Evolutionary conservation across 2,329 filamentous ascomycete genomes (phyloP), one percentile per base, ranked within the genome.

Genomic region (Colletotrichum liaoningense): DNA sequence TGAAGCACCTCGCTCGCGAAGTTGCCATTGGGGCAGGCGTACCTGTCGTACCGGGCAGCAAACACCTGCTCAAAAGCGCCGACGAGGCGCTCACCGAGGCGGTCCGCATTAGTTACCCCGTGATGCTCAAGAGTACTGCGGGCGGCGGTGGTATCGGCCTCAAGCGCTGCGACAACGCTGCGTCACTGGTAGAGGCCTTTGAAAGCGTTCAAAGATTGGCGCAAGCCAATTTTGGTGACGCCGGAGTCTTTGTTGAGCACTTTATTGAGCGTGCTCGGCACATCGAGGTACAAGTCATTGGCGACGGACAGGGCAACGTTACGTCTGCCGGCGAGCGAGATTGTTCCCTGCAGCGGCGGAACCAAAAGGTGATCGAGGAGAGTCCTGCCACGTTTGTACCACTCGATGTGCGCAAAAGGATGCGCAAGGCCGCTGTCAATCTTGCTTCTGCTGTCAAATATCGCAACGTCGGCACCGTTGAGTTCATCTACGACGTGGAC

Each of bases 281-380:
- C 63, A 80, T 89, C 30, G 87, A 89, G 72, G 83, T 88, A 0
- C 87, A 89, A 71, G 82, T 89, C 3, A 59, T 88, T 2, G 87
- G 86, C 3, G 83, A 88, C 74, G 82, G 85, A 3, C 67, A 77
- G 2, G 86, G 86, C 0, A 77, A 79, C 4, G 83, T 85, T 0
- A 75, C 84, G 16, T 79, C 82, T 16, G 77, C 84, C 0, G 83
- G 85, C 5, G 87, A 89, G 63, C 79, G 87, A 9, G 87, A 89
- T 49, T 89, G 88, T 71, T 88, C 86, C 5, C 76, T 89, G 2
- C 87, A 89, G 63, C 77, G 87, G 6, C 80, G 87, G 1, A 84
- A 89, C 71, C 87, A 89, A 70, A 89, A 89, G 71, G 82, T 89
- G 2, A 80, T 89, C 0, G 87, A 89, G 72, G 86, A 88, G 77